Conservation (phyloP, 129 eudicot species). For the Oenanthe sinensis region DNA sequence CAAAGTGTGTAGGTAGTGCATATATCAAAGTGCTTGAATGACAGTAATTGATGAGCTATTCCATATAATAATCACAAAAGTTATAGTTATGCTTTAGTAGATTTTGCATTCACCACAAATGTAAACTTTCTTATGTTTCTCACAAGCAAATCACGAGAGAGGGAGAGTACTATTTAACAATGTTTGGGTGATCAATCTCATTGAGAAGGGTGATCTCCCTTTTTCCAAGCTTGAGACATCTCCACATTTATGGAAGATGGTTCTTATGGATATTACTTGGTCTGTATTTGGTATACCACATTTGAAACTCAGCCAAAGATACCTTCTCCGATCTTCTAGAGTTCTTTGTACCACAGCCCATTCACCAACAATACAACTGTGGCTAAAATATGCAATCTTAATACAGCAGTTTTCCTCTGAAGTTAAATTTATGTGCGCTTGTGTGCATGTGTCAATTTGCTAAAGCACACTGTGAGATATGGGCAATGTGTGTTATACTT, state of each 20-base stretch:
- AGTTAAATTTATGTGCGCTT: neutral
- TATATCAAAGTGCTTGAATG: neutral
- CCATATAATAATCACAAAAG: neutral
- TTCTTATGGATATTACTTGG: neutral
- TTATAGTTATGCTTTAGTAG: neutral
- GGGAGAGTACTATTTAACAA: neutral
- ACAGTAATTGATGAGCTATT: neutral
- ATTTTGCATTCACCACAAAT: neutral
- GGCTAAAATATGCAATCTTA: neutral
- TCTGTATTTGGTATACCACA: neutral
- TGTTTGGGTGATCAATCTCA: slow-evolving; percentile 4
- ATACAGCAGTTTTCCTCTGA: neutral
- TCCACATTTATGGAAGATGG: slow-evolving; percentile 5
- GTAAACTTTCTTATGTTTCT: neutral
- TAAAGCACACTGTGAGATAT: neutral
- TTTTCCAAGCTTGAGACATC: neutral
- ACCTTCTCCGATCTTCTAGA: neutral
- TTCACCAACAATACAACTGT: neutral
- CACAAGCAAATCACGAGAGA: neutral
- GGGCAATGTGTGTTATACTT: neutral
- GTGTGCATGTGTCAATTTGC: neutral
- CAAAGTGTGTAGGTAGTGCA: neutral
- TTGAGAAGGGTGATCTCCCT: slow-evolving; percentile 14
- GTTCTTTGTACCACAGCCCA: neutral
- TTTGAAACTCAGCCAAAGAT: neutral